Percentiles rank a stretch among this genome's conserved stretches.
These are phyloP conservation scores for Huntiella abstrusa DNA, from an alignment of 2,329 filamentous ascomycete genomes.

Conservation along the genomic window DNA sequence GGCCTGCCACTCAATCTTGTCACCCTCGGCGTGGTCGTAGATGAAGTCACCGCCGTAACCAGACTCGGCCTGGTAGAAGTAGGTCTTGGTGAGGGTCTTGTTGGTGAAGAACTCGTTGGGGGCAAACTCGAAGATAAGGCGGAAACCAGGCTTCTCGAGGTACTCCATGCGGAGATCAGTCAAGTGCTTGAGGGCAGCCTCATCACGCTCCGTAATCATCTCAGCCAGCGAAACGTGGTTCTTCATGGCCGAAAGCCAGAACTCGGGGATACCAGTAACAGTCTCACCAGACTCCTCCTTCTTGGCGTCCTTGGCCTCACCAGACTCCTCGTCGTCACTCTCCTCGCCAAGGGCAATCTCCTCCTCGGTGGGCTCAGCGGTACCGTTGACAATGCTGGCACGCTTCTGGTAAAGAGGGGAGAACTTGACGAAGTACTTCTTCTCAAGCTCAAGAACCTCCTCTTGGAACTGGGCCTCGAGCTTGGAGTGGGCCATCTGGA, in stretches of 20 bases:
- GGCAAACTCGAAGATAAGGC: conserved; percentile 89
- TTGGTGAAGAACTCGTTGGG: conserved; percentile 96
- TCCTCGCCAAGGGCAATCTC: conserved; percentile 77
- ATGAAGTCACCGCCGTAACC: conserved; percentile 98
- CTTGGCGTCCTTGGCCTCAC: conserved; percentile 36
- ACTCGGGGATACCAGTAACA: conserved; percentile 79
- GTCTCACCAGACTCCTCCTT: conserved; percentile 30
- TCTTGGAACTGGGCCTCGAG: conserved; percentile 97
- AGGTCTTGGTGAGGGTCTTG: conserved; percentile 93
- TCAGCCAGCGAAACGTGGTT: conserved; percentile 94
- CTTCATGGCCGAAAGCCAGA: conserved; percentile 99
- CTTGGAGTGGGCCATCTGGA: conserved; percentile 97
- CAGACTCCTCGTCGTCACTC: conserved; percentile 48
- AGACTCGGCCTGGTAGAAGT: conserved; percentile 97
- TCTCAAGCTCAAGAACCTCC: conserved; percentile 93
- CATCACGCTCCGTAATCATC: conserved; percentile 96
- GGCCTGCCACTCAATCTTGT: conserved; percentile 93
- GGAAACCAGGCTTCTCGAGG: conserved; percentile 93
- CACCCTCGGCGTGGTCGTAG: conserved; percentile 95
- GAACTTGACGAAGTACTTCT: conserved; percentile 99
- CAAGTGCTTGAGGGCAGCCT: conserved; percentile 76
- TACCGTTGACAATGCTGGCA: conserved; percentile 78
- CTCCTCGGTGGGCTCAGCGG: conserved; percentile 63
- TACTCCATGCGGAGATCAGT: conserved; percentile 98
- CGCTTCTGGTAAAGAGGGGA: conserved; percentile 94